Evolutionary conservation across 2,329 filamentous ascomycete genomes (phyloP), one percentile per base, ranked within the genome.

Genomic region (Xylariaceae sp.): DNA sequence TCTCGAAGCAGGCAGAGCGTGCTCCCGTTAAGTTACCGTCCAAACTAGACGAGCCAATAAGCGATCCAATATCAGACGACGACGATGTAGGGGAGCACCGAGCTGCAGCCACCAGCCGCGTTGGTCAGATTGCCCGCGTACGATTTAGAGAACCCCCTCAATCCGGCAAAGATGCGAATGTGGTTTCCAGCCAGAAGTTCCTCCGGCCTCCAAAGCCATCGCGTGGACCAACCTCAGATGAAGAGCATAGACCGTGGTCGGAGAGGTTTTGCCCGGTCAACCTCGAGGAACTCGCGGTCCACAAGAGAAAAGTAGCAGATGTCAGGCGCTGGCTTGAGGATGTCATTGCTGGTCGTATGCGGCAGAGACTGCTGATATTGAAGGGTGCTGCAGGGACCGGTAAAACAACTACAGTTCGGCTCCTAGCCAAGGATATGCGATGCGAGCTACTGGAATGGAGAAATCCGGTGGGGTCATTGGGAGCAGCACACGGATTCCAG

Each of bases 261-360:
- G 90, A 96, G 53, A 80, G 83, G 52, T 97, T 89, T 63, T 83
- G 79, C 2, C 91, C 91, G 0, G 56, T 63, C 3, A 85, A 78
- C 52, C 63, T 96, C 11, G 82, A 89, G 13, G 91, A 97, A 65
- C 71, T 98, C 34, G 91, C 86, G 0, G 91, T 98, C 15, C 90
- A 98, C 64, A 96, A 94, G 69, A 93, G 80, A 55, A 98, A 98
- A 63, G 87, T 97, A 4, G 68, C 79, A 2, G 90, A 97, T 65
- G 90, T 97, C 34, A 79, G 82, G 44, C 74, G 68, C 44, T 97
- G 93, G 90, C 68, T 98, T 26, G 79, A 86, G 33, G 79, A 83
- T 57, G 87, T 89, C 15, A 76, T 89, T 47, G 63, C 65, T 19
- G 86, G 87, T 13, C 70, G 71, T 29, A 65, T 78, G 62, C 72